These are phyloP conservation scores for Gynochthodes officinalis DNA, from an alignment of 257 asterid species.

Conservation along the genomic window DNA sequence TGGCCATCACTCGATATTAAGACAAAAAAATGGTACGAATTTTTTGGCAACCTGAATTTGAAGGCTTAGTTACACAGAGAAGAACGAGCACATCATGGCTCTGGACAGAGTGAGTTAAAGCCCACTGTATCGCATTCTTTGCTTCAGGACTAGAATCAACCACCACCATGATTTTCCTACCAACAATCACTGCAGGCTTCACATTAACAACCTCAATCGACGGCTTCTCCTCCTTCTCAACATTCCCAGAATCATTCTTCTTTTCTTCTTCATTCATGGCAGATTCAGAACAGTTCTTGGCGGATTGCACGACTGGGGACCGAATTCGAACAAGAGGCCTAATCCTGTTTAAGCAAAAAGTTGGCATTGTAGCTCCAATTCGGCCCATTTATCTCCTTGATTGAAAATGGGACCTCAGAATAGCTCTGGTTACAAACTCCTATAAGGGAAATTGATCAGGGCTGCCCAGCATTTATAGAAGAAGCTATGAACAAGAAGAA, in stretches of 20 bases:
- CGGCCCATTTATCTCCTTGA: conserved; percentile 31
- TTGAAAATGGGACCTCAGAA: conserved; percentile 8
- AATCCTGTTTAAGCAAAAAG: conserved; percentile 62
- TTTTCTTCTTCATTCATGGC: conserved; percentile 17
- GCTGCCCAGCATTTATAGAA: conserved; percentile 23
- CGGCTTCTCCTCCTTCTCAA: conserved; percentile 18
- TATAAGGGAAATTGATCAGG: neutral
- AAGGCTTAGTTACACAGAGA: conserved; percentile 50
- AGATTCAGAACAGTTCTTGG: conserved; percentile 17
- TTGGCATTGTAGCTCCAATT: conserved; percentile 57
- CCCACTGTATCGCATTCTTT: conserved; percentile 70
- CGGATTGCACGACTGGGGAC: conserved; percentile 37
- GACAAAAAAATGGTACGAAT: too few species aligned
- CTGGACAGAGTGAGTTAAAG: conserved; percentile 68
- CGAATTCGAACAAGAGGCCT: conserved; percentile 74
- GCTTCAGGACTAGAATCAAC: conserved; percentile 64
- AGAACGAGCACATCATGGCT: conserved; percentile 59
- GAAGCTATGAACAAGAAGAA: conserved; percentile 20
- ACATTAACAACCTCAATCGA: neutral
- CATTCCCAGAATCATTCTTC: conserved; percentile 5
- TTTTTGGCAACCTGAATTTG: conserved; percentile 61
- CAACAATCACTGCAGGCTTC: conserved; percentile 26
- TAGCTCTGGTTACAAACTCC: neutral
- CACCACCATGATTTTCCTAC: conserved; percentile 73
- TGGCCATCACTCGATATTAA: too few species aligned